Evolutionary conservation across 352 stramenopile species (phyloP).

Genomic region (Pythium aristosporum): DNA sequence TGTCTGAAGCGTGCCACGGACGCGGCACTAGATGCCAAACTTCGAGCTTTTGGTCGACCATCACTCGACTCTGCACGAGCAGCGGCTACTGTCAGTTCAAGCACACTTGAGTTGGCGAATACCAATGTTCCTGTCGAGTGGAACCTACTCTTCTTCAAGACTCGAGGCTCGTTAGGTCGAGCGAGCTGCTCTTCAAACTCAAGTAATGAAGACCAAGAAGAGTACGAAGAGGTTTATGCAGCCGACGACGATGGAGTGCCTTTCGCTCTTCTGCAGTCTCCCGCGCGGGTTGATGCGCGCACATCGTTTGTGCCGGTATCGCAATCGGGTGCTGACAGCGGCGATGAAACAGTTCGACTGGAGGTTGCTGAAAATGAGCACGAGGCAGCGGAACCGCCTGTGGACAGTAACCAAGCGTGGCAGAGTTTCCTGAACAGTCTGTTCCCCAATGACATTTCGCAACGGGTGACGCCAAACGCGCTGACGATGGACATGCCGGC

Average conservation of each 20-base stretch:
- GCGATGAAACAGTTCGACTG: neutral
- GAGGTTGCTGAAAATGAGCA: neutral
- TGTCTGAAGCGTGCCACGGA: conserved; percentile 58
- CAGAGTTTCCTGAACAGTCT: conserved; percentile 51
- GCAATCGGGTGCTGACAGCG: neutral
- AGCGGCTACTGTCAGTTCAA: neutral
- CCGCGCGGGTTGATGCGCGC: conserved; percentile 9
- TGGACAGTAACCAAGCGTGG: conserved; percentile 30
- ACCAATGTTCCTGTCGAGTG: conserved; percentile 48
- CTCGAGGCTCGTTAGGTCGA: conserved; percentile 34
- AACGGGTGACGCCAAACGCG: neutral
- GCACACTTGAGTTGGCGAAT: conserved; percentile 10
- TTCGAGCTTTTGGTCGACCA: conserved; percentile 37
- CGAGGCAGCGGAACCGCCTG: neutral
- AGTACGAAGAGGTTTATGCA: conserved; percentile 58
- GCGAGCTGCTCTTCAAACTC: conserved; percentile 34
- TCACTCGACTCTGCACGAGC: conserved; percentile 1
- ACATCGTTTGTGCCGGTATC: conserved; percentile 17
- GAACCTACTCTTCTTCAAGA: conserved; percentile 54
- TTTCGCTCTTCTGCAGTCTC: conserved; percentile 65
- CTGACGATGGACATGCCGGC: conserved; percentile 1
- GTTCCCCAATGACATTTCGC: conserved; percentile 26
- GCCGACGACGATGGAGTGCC: conserved; percentile 51
- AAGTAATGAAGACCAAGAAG: conserved; percentile 31
- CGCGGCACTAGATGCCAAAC: conserved; percentile 56